Percentiles rank a stretch among this genome's conserved stretches.
Evolutionary conservation across 805 yeast genomes (phyloP).

Genomic region (Millerozyma miso): DNA sequence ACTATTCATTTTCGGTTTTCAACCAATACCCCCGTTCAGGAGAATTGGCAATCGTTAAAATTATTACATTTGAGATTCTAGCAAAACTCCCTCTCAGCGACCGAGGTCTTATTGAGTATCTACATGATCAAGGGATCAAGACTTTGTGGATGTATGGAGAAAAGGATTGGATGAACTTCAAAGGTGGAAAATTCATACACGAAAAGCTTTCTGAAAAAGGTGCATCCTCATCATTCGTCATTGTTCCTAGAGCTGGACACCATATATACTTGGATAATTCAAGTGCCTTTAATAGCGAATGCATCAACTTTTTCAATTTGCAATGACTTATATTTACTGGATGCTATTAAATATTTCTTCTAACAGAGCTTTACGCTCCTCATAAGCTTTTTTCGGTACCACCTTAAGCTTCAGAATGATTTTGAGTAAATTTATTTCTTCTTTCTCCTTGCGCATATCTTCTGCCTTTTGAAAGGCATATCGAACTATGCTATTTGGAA

Average conservation of each 20-base stretch:
- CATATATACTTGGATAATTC: slow-evolving; percentile 42
- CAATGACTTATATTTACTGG: neutral
- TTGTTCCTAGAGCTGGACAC: slow-evolving; percentile 37
- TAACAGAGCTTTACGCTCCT: neutral
- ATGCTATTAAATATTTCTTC: neutral
- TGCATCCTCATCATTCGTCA: slow-evolving; percentile 6
- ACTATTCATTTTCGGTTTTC: slow-evolving; percentile 38
- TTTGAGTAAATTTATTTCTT: neutral
- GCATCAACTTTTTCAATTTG: slow-evolving; percentile 20
- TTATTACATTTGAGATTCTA: slow-evolving; percentile 37
- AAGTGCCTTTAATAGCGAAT: slow-evolving; percentile 21
- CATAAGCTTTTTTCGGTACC: neutral
- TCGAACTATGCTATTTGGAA: slow-evolving; percentile 45
- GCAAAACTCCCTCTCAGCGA: slow-evolving; percentile 38
- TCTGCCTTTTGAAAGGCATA: slow-evolving; percentile 33
- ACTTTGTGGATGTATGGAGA: slow-evolving; percentile 39
- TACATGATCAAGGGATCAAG: slow-evolving; percentile 18
- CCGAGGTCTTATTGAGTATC: slow-evolving; percentile 30
- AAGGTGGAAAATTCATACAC: slow-evolving; percentile 33
- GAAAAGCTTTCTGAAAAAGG: slow-evolving; percentile 18
- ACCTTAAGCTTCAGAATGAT: neutral
- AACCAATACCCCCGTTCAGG: slow-evolving; percentile 43
- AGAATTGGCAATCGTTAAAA: slow-evolving; percentile 39
- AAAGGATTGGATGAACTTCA: slow-evolving; percentile 40
- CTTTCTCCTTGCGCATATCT: slow-evolving; percentile 10